phyloP scores from a whole-genome alignment of 2,329 filamentous ascomycete species.

The Ophiostoma quercus region DNA sequence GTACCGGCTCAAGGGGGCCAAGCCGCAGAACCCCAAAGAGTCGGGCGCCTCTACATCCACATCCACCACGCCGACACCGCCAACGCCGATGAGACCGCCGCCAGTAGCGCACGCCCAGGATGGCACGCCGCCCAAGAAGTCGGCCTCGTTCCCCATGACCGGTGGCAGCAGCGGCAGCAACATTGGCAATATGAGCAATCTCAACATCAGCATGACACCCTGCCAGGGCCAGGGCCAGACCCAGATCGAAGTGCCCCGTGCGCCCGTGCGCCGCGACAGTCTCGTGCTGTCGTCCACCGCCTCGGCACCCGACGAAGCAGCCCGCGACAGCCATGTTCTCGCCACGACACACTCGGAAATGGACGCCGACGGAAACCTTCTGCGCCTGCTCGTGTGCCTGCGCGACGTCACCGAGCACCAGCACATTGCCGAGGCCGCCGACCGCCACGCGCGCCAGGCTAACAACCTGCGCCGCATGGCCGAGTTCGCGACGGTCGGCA shows the following conservation, averaged over 20 bases:
- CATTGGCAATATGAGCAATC: neutral
- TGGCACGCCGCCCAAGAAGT: constrained; percentile 35
- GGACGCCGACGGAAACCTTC: constrained; percentile 40
- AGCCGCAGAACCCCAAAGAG: neutral
- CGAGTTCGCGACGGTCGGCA: constrained; percentile 50
- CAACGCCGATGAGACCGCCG: neutral
- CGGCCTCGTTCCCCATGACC: constrained; percentile 31
- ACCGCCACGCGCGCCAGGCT: constrained; percentile 46
- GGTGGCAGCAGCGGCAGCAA: neutral
- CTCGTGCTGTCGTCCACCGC: constrained; percentile 27
- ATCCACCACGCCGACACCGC: neutral
- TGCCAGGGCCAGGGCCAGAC: neutral
- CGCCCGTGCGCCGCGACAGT: constrained; percentile 17
- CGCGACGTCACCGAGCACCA: constrained; percentile 50
- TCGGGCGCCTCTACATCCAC: neutral
- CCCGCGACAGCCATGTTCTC: constrained; percentile 40
- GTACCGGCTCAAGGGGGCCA: constrained; percentile 29
- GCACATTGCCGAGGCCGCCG: constrained; percentile 44
- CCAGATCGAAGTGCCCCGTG: neutral
- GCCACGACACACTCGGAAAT: constrained; percentile 46
- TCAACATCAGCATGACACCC: neutral
- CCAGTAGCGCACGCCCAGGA: neutral
- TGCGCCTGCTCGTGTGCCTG: constrained; percentile 45
- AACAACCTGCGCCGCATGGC: constrained; percentile 52
- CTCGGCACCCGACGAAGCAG: constrained; percentile 1